Evolutionary conservation across 2,329 filamentous ascomycete genomes (phyloP).

Genomic region (Neopestalotiopsis clavispora): DNA sequence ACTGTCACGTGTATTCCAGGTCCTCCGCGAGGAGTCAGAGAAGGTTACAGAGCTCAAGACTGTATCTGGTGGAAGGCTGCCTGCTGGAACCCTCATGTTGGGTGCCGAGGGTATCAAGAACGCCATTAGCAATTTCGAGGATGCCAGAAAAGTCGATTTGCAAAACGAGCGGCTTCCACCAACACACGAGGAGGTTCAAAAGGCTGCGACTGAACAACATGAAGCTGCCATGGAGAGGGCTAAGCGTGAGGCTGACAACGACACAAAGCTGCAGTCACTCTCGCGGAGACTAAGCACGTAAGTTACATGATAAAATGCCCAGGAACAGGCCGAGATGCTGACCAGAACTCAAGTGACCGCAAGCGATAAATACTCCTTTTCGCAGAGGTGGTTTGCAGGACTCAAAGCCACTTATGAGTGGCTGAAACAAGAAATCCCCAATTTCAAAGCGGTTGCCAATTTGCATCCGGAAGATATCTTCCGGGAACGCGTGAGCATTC

Average conservation of each 20-base stretch:
- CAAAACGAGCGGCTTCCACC: constrained; percentile 96
- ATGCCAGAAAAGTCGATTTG: constrained; percentile 93
- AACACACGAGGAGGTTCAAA: constrained; percentile 88
- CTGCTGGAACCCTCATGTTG: constrained; percentile 95
- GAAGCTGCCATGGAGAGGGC: constrained; percentile 78
- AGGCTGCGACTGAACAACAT: constrained; percentile 74
- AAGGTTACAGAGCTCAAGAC: constrained; percentile 97
- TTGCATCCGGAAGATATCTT: neutral
- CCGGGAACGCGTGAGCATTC: neutral
- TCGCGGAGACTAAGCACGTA: constrained; percentile 96
- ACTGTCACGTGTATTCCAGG: constrained; percentile 96
- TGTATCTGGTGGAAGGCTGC: constrained; percentile 87
- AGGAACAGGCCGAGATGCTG: neutral
- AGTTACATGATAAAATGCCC: constrained; percentile 44
- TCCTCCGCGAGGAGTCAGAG: constrained; percentile 95
- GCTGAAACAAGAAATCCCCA: neutral
- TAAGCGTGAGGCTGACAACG: constrained; percentile 87
- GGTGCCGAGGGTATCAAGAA: constrained; percentile 99
- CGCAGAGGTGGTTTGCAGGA: neutral
- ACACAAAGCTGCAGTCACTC: constrained; percentile 83
- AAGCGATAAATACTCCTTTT: constrained; percentile 14
- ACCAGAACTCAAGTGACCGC: constrained; percentile 13
- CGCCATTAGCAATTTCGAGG: constrained; percentile 95
- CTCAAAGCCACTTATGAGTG: neutral
- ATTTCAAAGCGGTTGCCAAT: neutral